phyloP scores from a whole-genome alignment of 768 basidiomycete genomes.

The Rhodotorula graminis region DNA sequence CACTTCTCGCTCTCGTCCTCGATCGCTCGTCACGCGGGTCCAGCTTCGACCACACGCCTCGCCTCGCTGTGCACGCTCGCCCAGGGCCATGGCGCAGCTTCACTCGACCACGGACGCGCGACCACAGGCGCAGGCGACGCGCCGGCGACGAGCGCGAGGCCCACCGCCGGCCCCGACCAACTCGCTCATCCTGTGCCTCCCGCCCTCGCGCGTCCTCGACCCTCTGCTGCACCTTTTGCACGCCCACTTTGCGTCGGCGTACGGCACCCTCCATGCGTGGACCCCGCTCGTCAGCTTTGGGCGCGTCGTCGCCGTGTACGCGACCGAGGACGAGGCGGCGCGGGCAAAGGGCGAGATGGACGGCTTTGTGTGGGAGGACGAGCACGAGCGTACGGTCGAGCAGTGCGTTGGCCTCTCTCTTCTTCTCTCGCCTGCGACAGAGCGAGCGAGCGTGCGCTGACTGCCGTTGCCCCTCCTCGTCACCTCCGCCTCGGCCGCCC shows the following conservation, averaged over 20 bases:
- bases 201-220: constrained; percentile 66
- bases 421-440: too few relatives aligned
- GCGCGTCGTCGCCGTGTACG: constrained; percentile 35
- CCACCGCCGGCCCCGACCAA: constrained; percentile 56
- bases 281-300: constrained; percentile 35
- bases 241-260: constrained; percentile 63
- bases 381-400: constrained; percentile 45
- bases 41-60: too few relatives aligned
- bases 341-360: constrained; percentile 56
- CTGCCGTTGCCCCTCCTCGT: background rate
- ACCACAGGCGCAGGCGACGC: background rate
- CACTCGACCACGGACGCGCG: background rate
- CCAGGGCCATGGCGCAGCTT: too few relatives aligned
- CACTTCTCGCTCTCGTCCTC: too few relatives aligned
- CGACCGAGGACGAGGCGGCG: constrained; percentile 59
- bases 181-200: constrained; percentile 76
- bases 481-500: constrained; percentile 16
- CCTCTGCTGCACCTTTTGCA: constrained; percentile 43
- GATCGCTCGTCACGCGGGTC: too few relatives aligned
- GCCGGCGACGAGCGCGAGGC: too few relatives aligned
- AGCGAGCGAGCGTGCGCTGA: background rate
- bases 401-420: background rate
- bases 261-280: constrained; percentile 84
- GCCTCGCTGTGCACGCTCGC: too few relatives aligned
- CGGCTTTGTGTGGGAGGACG: constrained; percentile 43